phyloP scores from a whole-genome alignment of 2,329 filamentous ascomycete genomes.

The Colletotrichum cereale region DNA sequence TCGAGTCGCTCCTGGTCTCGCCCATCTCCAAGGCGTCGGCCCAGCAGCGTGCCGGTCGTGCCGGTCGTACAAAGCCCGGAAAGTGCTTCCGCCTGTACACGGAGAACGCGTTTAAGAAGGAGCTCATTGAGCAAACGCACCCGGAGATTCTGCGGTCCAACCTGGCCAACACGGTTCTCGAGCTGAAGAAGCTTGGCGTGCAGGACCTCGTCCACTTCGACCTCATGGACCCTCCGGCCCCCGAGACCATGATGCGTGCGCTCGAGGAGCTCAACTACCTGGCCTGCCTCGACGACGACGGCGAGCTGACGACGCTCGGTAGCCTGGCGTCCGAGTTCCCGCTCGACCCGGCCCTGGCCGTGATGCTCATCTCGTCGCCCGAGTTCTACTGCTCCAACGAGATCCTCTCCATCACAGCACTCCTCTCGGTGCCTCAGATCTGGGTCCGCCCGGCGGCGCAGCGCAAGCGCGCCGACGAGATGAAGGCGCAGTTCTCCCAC shows the following conservation, averaged over 20 bases:
- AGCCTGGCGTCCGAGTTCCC: conserved; percentile 94
- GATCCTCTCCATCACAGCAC: conserved; percentile 92
- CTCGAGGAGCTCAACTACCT: conserved; percentile 98
- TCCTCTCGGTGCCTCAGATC: conserved; percentile 94
- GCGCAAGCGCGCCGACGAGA: conserved; percentile 93
- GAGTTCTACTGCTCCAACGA: conserved; percentile 99
- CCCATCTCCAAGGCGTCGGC: conserved; percentile 98
- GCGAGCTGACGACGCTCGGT: conserved; percentile 88
- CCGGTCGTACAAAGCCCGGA: conserved; percentile 96
- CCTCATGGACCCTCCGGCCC: conserved; percentile 97
- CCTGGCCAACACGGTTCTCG: conserved; percentile 91
- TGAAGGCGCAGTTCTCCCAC: conserved; percentile 95
- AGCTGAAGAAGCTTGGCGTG: conserved; percentile 96
- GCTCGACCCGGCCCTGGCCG: conserved; percentile 91
- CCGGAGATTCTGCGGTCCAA: conserved; percentile 97
- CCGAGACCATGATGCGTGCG: conserved; percentile 98
- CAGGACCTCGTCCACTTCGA: conserved; percentile 98
- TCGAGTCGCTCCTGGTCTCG: conserved; percentile 96
- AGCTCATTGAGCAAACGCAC: conserved; percentile 96
- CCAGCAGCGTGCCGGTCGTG: conserved; percentile 97
- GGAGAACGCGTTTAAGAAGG: conserved; percentile 95
- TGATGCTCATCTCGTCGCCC: conserved; percentile 97
- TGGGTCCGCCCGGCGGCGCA: conserved; percentile 89
- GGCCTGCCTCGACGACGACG: conserved; percentile 95
- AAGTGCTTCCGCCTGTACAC: conserved; percentile 99